Percentiles rank a stretch among this genome's conserved stretches.
Conservation (phyloP, 164 flowering plant species). For the Kingdonia uniflora region DNA sequence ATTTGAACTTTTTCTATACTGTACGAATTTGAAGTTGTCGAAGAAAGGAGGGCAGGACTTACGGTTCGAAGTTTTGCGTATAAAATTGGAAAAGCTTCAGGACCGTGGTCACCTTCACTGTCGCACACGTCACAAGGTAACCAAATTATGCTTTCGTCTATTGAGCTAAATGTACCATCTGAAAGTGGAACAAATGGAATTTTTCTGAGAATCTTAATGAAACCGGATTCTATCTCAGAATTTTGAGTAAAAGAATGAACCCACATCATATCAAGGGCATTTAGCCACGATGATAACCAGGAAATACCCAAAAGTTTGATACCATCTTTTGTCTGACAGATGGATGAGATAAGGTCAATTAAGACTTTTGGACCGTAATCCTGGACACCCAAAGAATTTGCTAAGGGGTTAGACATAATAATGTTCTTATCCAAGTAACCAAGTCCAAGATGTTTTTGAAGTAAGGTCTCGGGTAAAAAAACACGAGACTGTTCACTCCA, state of each 20-base stretch:
- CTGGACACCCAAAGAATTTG: conserved; percentile 65
- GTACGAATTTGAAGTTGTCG: conserved; percentile 17
- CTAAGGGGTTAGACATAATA: conserved; percentile 54
- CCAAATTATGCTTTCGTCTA: conserved; percentile 75
- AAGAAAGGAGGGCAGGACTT: conserved; percentile 44
- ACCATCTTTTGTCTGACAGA: conserved; percentile 36
- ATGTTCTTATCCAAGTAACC: conserved; percentile 65
- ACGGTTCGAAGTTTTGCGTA: conserved; percentile 64
- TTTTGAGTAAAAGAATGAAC: conserved; percentile 24
- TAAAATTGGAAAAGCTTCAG: conserved; percentile 48
- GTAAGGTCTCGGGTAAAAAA: conserved; percentile 56
- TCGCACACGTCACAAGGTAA: conserved; percentile 41
- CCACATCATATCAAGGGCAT: conserved; percentile 36
- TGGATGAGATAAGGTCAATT: conserved; percentile 39
- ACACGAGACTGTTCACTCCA: conserved; percentile 58
- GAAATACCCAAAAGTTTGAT: conserved; percentile 49
- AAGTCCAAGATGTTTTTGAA: conserved; percentile 70
- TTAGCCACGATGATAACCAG: conserved; percentile 71
- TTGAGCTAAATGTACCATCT: conserved; percentile 67
- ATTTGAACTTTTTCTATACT: conserved; percentile 14
- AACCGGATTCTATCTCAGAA: conserved; percentile 25
- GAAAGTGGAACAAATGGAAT: conserved; percentile 84
- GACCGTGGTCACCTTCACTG: conserved; percentile 24
- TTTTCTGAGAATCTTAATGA: conserved; percentile 29
- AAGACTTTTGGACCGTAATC: conserved; percentile 72